phyloP scores from a whole-genome alignment of 805 yeast species.

The Ogataea ramenticola region DNA sequence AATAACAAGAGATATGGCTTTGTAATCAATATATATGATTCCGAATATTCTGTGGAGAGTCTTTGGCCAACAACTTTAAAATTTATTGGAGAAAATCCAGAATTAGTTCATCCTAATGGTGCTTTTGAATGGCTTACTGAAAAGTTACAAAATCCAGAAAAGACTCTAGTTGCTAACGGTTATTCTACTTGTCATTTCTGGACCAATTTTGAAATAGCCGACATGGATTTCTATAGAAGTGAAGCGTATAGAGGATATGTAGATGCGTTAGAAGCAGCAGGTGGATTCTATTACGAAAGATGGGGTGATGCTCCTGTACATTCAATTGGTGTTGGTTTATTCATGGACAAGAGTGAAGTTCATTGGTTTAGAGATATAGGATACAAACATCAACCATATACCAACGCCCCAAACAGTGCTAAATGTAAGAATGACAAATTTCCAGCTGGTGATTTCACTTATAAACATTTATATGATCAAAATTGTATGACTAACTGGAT shows the following conservation, averaged over 20 bases:
- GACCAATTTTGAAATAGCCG: conserved; percentile 84
- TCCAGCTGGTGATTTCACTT: conserved; percentile 44
- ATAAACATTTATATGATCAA: conserved; percentile 49
- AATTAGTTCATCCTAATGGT: conserved; percentile 48
- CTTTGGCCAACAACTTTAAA: conserved; percentile 67
- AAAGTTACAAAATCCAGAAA: conserved; percentile 42
- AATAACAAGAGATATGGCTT: conserved; percentile 70
- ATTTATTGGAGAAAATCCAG: conserved; percentile 48
- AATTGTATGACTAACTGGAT: conserved; percentile 76
- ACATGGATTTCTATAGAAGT: conserved; percentile 71
- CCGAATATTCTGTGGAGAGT: conserved; percentile 52
- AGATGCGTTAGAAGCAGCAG: conserved; percentile 53
- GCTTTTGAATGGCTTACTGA: conserved; percentile 48
- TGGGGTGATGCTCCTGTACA: conserved; percentile 97
- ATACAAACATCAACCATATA: conserved; percentile 66
- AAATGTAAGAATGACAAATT: conserved; percentile 39
- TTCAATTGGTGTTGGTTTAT: conserved; percentile 63
- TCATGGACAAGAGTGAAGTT: conserved; percentile 58
- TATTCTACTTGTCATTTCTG: conserved; percentile 76
- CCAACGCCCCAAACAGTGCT: conserved; percentile 61
- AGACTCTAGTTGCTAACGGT: conserved; percentile 30
- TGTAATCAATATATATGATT: conserved; percentile 61
- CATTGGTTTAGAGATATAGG: conserved; percentile 91
- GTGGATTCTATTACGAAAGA: conserved; percentile 83
- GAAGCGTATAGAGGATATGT: conserved; percentile 64